Evolutionary conservation across 805 yeast species (phyloP).

Genomic region (Barnettozyma pratensis): DNA sequence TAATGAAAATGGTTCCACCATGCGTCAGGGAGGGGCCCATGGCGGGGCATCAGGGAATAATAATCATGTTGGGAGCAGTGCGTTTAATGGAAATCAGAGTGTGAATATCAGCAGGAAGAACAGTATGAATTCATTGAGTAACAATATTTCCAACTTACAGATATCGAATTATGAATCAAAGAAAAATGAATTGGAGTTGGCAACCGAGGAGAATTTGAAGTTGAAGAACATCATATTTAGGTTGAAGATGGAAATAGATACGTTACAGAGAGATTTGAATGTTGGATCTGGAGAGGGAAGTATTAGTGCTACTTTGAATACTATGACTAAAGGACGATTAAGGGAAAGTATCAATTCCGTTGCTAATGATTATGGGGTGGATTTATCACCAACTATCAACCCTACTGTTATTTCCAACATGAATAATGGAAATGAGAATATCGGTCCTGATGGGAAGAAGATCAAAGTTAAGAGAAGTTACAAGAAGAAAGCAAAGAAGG

Average conservation of each 20-base stretch:
- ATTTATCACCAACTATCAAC: constrained; percentile 7
- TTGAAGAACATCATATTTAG: constrained; percentile 36
- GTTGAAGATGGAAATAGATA: constrained; percentile 35
- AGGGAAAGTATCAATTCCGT: neutral
- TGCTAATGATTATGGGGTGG: neutral
- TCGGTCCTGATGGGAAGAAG: constrained; percentile 11
- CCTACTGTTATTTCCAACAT: constrained; percentile 8
- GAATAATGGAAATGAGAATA: neutral
- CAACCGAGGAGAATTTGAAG: constrained; percentile 39
- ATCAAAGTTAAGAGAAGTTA: constrained; percentile 5
- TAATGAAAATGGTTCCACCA: neutral
- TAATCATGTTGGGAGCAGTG: too few relatives aligned
- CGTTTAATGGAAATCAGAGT: neutral
- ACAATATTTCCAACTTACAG: constrained; percentile 5
- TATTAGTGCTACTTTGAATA: neutral
- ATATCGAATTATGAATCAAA: constrained; percentile 22
- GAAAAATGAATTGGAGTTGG: constrained; percentile 35
- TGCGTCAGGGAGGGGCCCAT: too few relatives aligned
- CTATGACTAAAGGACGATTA: neutral
- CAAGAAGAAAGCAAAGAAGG: constrained; percentile 5
- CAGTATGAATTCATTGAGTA: constrained; percentile 1
- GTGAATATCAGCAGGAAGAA: neutral
- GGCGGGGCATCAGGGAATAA: too few relatives aligned
- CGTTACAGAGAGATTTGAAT: constrained; percentile 13
- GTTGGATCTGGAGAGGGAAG: constrained; percentile 4